Base-by-base conservation (phyloP, 2,329 filamentous ascomycete species). In the Pseudonectria buxi region DNA sequence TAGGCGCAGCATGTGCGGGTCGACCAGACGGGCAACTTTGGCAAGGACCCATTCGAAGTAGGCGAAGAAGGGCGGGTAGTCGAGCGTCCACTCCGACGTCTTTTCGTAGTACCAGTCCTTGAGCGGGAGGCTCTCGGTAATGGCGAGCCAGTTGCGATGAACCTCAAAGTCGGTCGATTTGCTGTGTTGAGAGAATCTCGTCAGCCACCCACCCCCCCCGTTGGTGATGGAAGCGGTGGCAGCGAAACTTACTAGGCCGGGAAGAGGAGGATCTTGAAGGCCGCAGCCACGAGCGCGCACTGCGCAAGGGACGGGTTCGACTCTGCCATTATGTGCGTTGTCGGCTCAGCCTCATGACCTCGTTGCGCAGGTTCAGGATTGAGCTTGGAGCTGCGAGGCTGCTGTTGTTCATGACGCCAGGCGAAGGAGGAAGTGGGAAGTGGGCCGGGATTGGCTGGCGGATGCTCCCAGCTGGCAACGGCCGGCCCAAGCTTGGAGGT, bases 111-210 rank as follows among this genome's bases (percentile, higher is more conserved):
- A 98, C 92, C 92, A 98, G 49, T 94, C 72, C 61, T 84, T 79
- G 33, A 89, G 65, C 3, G 90, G 86, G 14, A 96, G 73, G 43
- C 85, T 94, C 64, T 95, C 74, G 4, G 92, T 96, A 50, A 96
- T 87, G 45, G 92, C 92, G 27, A 98, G 79, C 92, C 92, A 98
- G 69, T 98, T 98, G 47, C 92, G 82, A 65, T 98, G 92, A 36
- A 98, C 92, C 63, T 98, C 92, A 55, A 98, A 98, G 62, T 98
- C 92, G 51, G 92, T 98, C 6, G 92, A 98, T 72, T 94, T 95
- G 71, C 89, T 95, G 62, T 14, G 7, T 15, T 15, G 24, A 25
- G 27, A 13, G 11, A n/a, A 22, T 13, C 16, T 39, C 25, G 41
- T 38, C 31, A 15, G 12, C 5, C 14, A 18, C 10, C 28, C 14